Base-by-base conservation (phyloP, 768 basidiomycete genomes). In the Russula dissimulans region DNA sequence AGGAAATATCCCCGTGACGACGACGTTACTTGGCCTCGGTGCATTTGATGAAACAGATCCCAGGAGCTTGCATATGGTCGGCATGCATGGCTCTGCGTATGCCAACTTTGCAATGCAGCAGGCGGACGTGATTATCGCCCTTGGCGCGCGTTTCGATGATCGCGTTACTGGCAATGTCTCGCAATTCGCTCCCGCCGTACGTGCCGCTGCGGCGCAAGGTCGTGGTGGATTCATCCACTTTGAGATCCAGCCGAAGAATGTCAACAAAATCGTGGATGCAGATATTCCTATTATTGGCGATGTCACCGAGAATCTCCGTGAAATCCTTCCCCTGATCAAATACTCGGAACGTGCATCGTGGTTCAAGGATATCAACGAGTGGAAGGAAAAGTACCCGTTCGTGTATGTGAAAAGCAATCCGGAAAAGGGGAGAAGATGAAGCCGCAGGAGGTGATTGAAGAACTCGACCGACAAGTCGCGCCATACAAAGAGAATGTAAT, bases 211-310 rank as follows among this genome's bases (percentile, higher is more conserved):
- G 2, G 76, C 80, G 0, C 80, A 86, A 66, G 91, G 95, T 45
- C 82, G 84, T 1, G 95, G 97, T 11, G 97, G 97, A 38, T 95
- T 99, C 76, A 97, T 99, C 70, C 97, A 99, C 77, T 98, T 98
- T 69, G 97, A 99, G 77, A 95, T 98, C 66, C 84, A 85, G 77
- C 92, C 97, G 48, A 97, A 99, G 81, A 99, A 99, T 74, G 81
- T 99, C 73, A 98, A 99, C 82, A 99, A 99, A 75, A 93, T 98
- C 62, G 84, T 98, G 55, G 85, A 99, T 54, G 95, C 97, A 31
- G 85, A 88, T 48, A 89, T 97, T 60, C 92, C 97, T 52, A 80
- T 99, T 69, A 80, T 97, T 32, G 97, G 97, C 41, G 97, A 99
- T 70, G 95, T 98, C 57, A 81, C 89, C 32, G 77, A 86, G 56